phyloP scores from a whole-genome alignment of 2,329 filamentous ascomycete genomes.

The Penicillium sp. region DNA sequence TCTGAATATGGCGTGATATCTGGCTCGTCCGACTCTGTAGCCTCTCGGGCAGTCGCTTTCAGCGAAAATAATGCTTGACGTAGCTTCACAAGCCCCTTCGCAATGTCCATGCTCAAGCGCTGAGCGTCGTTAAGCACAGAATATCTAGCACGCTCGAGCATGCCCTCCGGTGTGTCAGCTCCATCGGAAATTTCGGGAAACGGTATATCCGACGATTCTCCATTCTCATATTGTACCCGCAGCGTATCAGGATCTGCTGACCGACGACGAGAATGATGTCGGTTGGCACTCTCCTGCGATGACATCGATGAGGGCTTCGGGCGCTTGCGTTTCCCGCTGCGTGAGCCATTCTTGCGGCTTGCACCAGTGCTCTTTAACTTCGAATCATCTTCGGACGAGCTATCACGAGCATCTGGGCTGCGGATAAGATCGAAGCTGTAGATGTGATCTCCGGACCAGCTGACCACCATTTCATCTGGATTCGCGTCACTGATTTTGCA shows the following conservation, averaged over 20 bases:
- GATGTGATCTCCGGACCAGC: constrained; percentile 66
- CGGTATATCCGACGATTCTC: constrained; percentile 58
- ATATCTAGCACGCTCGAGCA: constrained; percentile 43
- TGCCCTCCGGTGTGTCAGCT: constrained; percentile 30
- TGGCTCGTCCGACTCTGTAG: constrained; percentile 25
- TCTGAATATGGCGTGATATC: constrained; percentile 33
- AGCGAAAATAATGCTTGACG: constrained; percentile 57
- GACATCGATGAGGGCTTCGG: constrained; percentile 46
- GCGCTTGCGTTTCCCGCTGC: constrained; percentile 58
- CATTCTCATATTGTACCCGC: constrained; percentile 58
- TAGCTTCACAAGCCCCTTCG: constrained; percentile 54
- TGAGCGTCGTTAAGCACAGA: constrained; percentile 53
- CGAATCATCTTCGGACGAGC: constrained; percentile 27
- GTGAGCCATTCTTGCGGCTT: constrained; percentile 29
- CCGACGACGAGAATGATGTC: constrained; percentile 50
- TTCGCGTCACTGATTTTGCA: constrained; percentile 69
- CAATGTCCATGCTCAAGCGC: constrained; percentile 54
- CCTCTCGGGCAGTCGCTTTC: constrained; percentile 34
- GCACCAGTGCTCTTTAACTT: constrained; percentile 26
- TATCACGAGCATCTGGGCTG: constrained; percentile 55
- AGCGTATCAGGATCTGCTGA: constrained; percentile 47
- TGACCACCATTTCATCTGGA: constrained; percentile 66
- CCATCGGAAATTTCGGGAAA: constrained; percentile 39
- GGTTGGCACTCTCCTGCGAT: constrained; percentile 43
- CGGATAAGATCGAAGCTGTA: constrained; percentile 65